phyloP scores from a whole-genome alignment of 768 basidiomycete species.

The Mrakia blollopis region DNA sequence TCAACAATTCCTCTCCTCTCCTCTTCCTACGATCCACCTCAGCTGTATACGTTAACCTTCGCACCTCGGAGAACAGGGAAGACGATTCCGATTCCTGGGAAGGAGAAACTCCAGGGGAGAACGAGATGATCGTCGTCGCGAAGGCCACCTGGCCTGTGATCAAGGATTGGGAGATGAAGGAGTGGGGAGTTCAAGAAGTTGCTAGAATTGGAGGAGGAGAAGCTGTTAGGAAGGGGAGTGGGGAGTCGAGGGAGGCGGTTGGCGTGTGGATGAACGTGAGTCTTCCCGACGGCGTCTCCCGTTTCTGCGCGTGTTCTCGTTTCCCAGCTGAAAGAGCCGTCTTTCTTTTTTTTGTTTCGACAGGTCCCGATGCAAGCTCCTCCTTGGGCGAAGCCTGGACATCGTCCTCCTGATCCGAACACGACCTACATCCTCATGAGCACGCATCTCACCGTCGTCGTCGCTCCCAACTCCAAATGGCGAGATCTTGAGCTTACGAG shows the following conservation, averaged over 20 bases:
- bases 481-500: not conserved
- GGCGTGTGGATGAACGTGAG: not conserved
- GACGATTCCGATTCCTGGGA: not conserved
- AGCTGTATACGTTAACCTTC: not conserved
- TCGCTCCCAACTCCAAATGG: not conserved
- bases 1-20: not conserved
- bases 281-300: not conserved
- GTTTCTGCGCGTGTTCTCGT: too few relatives aligned
- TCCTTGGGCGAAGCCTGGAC: not conserved
- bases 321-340: not conserved
- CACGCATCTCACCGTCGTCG: not conserved
- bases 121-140: not conserved
- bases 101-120: not conserved
- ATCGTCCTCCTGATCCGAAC: not conserved
- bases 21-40: not conserved
- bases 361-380: not conserved
- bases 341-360: not conserved
- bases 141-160: not conserved
- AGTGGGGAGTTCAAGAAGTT: not conserved
- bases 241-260: not conserved
- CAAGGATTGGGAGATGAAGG: slow-evolving; percentile 3
- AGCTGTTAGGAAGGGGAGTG: not conserved
- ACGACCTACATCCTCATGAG: not conserved
- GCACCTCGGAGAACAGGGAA: not conserved
- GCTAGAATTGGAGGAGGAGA: not conserved